Conservation (phyloP, 768 basidiomycete genomes). For the Tremella mesenterica region DNA sequence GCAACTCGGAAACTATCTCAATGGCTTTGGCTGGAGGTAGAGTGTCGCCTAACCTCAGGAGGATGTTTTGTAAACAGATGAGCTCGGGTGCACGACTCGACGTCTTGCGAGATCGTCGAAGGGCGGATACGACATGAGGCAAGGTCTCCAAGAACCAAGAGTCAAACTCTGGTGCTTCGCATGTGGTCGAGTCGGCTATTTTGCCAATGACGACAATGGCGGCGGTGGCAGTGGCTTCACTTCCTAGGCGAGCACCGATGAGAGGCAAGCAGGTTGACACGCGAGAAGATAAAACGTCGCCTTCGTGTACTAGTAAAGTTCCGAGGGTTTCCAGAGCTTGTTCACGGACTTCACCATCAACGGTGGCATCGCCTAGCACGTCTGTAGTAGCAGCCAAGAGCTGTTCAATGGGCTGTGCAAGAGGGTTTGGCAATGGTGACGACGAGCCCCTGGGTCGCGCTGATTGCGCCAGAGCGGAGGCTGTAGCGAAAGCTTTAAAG, state of each 20-base stretch:
- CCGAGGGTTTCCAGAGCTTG: constrained; percentile 75
- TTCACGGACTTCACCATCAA: constrained; percentile 80
- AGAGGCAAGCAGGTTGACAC: constrained; percentile 34
- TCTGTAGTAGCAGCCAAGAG: constrained; percentile 67
- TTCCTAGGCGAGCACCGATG: constrained; percentile 37
- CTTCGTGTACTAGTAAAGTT: constrained; percentile 78
- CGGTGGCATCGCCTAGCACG: constrained; percentile 67
- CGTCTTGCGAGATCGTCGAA: constrained; percentile 71
- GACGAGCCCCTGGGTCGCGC: constrained; percentile 47
- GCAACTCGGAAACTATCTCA: constrained; percentile 63
- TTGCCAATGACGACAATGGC: constrained; percentile 68
- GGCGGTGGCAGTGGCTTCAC: constrained; percentile 45
- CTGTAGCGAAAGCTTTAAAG: constrained; percentile 78
- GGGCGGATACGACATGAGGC: constrained; percentile 62
- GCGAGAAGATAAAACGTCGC: constrained; percentile 55
- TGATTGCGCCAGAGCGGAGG: constrained; percentile 69
- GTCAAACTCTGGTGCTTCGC: constrained; percentile 38
- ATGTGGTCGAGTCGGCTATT: constrained; percentile 53
- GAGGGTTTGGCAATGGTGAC: constrained; percentile 22
- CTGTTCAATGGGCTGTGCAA: constrained; percentile 48
- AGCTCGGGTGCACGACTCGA: constrained; percentile 73
- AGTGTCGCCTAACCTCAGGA: constrained; percentile 22
- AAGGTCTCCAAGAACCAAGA: constrained; percentile 71
- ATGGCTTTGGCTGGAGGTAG: constrained; percentile 56
- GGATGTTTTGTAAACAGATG: constrained; percentile 55